Evolutionary conservation across 495 filamentous ascomycete genomes (phyloP).

Genomic region (Aspergillus nidulans): DNA sequence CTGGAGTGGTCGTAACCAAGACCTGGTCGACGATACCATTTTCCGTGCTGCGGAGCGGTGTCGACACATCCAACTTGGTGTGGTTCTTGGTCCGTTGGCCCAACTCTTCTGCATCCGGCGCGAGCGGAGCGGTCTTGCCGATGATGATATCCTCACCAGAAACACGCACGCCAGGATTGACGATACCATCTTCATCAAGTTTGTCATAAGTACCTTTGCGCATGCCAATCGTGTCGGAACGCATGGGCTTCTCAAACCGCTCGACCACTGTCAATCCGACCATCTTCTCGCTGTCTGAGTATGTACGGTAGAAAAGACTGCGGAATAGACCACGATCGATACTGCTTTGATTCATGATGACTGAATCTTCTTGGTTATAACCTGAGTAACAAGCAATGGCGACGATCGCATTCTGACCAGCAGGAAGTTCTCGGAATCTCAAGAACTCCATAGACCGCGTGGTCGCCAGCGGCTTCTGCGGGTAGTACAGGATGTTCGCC

Average conservation of each 20-base stretch:
- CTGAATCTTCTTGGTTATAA: slow-evolving; percentile 99
- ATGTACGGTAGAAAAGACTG: slow-evolving; percentile 95
- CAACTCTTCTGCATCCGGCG: slow-evolving; percentile 86
- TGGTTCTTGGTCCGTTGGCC: slow-evolving; percentile 86
- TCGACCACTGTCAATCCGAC: slow-evolving; percentile 87
- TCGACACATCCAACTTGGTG: slow-evolving; percentile 91
- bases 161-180: slow-evolving; percentile 88
- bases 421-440: slow-evolving; percentile 94
- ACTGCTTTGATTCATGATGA: slow-evolving; percentile 99
- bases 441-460: slow-evolving; percentile 98
- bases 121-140: slow-evolving; percentile 93
- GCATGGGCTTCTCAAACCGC: slow-evolving; percentile 87
- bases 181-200: slow-evolving; percentile 89
- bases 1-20: slow-evolving; percentile 79
- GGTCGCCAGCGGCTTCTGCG: slow-evolving; percentile 93
- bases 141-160: slow-evolving; percentile 99
- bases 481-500: slow-evolving; percentile 98
- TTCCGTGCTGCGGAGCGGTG: slow-evolving; percentile 89
- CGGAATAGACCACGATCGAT: slow-evolving; percentile 97
- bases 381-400: slow-evolving; percentile 96
- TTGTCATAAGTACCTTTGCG: slow-evolving; percentile 98
- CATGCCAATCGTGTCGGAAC: slow-evolving; percentile 79
- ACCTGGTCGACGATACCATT: slow-evolving; percentile 95
- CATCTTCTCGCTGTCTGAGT: slow-evolving; percentile 92
- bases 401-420: slow-evolving; percentile 97